A percentile compares a stretch with the other conserved stretches of the same genome.
Conservation (phyloP, 148 eudicot genomes). For the Limonium bicolor region DNA sequence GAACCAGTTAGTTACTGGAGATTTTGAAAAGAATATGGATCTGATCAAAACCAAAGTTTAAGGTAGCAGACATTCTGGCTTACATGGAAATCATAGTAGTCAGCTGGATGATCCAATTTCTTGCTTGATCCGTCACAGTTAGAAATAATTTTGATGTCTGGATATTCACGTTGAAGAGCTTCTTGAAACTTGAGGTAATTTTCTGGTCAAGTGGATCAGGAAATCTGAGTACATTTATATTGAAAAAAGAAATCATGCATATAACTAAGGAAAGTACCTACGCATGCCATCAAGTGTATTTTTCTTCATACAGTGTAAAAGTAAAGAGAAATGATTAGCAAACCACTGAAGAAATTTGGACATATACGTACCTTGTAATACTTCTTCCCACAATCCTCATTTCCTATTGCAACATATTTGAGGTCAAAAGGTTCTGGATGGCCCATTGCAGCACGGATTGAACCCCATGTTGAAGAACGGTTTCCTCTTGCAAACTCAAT, state of each 20-base stretch:
- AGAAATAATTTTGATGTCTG: constrained; percentile 6
- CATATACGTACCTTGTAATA: constrained; percentile 39
- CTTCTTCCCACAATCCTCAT: constrained; percentile 43
- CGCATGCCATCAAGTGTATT: too few species aligned
- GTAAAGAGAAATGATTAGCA: not conserved
- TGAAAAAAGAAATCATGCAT: too few species aligned
- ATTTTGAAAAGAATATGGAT: too few species aligned
- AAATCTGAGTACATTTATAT: too few species aligned
- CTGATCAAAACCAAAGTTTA: too few species aligned
- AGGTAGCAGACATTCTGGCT: too few species aligned
- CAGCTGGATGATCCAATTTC: constrained; percentile 43
- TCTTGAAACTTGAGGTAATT: constrained; percentile 8
- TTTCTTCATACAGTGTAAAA: too few species aligned
- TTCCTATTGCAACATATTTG: constrained; percentile 62
- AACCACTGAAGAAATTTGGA: not conserved
- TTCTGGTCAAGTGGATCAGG: constrained; percentile 8
- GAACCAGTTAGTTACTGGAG: not conserved
- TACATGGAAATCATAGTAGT: constrained; percentile 55
- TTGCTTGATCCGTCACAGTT: constrained; percentile 5
- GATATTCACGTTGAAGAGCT: constrained; percentile 2
- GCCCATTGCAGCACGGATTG: constrained; percentile 63
- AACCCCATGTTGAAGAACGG: constrained; percentile 60
- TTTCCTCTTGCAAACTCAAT: constrained; percentile 86
- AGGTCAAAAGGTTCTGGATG: constrained; percentile 65
- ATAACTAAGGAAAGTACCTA: too few species aligned